Evolutionary conservation across 306 rosid genomes (phyloP).

Genomic region (Potentilla sterilis): DNA sequence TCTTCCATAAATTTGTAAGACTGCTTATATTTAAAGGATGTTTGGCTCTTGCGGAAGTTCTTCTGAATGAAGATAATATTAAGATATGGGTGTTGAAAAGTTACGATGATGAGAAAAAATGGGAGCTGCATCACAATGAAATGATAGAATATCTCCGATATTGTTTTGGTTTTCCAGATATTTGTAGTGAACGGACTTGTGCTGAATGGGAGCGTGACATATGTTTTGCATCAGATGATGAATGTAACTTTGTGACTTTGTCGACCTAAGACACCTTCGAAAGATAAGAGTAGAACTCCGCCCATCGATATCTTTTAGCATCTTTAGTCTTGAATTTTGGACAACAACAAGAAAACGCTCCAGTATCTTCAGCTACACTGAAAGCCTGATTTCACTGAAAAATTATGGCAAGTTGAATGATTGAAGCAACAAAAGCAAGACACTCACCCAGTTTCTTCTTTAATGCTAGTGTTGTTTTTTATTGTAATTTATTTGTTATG

Average conservation of each 20-base stretch:
- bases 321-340: too few relatives aligned
- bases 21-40: neutral
- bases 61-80: too few relatives aligned
- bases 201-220: neutral
- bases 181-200: neutral
- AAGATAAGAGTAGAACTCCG: too few relatives aligned
- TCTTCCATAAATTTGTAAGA: too few relatives aligned
- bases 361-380: neutral
- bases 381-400: neutral
- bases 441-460: too few relatives aligned
- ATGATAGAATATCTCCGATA: too few relatives aligned
- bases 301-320: too few relatives aligned
- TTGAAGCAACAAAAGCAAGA: too few relatives aligned
- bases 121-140: neutral
- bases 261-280: neutral
- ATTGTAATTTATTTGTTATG: too few relatives aligned
- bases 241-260: neutral
- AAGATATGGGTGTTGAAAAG: neutral
- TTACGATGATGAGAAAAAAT: neutral
- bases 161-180: fast-evolving
- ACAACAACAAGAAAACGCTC: too few relatives aligned
- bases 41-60: neutral
- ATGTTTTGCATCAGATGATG: neutral
- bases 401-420: neutral
- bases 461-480: too few relatives aligned